phyloP scores from a whole-genome alignment of 2,329 filamentous ascomycete genomes.

The Incumbomyces lentus region DNA sequence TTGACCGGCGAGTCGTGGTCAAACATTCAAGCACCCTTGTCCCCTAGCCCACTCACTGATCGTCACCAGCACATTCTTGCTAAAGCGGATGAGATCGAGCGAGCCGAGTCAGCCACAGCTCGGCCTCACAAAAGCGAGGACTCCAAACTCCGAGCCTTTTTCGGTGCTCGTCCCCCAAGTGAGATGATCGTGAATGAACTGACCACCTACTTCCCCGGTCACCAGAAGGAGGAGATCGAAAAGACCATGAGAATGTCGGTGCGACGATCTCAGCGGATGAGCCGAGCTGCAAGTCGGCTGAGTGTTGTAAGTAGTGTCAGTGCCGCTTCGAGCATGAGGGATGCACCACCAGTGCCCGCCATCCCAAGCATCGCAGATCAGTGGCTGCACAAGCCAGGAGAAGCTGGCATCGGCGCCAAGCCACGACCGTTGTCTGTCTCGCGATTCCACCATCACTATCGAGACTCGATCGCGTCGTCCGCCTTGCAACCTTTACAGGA shows the following conservation, averaged over 20 bases:
- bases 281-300: slow-evolving; percentile 82
- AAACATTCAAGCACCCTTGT: slow-evolving; percentile 75
- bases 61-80: slow-evolving; percentile 27
- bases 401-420: slow-evolving; percentile 32
- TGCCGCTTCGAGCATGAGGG: slow-evolving; percentile 80
- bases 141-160: slow-evolving; percentile 52
- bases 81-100: slow-evolving; percentile 39
- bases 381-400: slow-evolving; percentile 62
- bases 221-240: slow-evolving; percentile 88
- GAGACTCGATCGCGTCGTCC: slow-evolving; percentile 82
- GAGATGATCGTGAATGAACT: slow-evolving; percentile 95
- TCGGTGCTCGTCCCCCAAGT: slow-evolving; percentile 83
- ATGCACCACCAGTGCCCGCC: slow-evolving; percentile 88
- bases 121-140: slow-evolving; percentile 22
- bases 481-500: slow-evolving; percentile 84
- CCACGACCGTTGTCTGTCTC: slow-evolving; percentile 52
- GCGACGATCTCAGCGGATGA: slow-evolving; percentile 78
- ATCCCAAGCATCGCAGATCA: slow-evolving; percentile 56
- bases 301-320: slow-evolving; percentile 91
- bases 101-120: slow-evolving; percentile 24
- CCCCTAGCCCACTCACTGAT: slow-evolving; percentile 46
- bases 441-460: slow-evolving; percentile 54
- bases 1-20: slow-evolving; percentile 80
- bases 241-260: slow-evolving; percentile 89
- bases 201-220: slow-evolving; percentile 93